Evolutionary conservation across 768 basidiomycete genomes (phyloP).

Genomic region (Naganishia friedmannii): DNA sequence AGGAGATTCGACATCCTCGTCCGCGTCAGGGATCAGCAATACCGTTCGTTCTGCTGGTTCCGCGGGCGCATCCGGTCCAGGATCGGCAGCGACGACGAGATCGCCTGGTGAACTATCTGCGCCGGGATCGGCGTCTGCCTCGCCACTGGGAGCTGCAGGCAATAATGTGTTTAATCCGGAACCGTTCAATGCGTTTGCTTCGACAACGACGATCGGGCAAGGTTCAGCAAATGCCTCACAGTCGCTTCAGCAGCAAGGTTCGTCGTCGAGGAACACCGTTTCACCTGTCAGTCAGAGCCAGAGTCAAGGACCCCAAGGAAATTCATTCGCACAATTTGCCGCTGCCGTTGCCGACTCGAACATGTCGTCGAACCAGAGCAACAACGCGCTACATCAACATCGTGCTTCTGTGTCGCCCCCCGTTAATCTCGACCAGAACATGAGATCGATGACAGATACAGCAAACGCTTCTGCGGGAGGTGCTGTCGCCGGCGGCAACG

Average conservation of each 20-base stretch:
- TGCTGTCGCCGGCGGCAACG: background rate
- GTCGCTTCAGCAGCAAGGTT: background rate
- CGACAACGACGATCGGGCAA: background rate
- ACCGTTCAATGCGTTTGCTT: conserved; percentile 31
- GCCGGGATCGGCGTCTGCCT: conserved; percentile 2
- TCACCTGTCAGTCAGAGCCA: background rate
- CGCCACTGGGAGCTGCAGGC: background rate
- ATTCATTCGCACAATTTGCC: background rate
- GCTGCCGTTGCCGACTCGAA: no score
- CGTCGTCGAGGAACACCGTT: background rate
- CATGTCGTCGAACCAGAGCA: no score
- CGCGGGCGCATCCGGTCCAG: background rate
- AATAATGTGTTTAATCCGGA: conserved; percentile 31
- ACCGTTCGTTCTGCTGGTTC: conserved; percentile 8
- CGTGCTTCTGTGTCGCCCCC: background rate
- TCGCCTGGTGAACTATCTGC: conserved; percentile 6
- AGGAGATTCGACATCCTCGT: conserved; percentile 18
- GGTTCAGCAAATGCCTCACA: background rate
- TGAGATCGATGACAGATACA: background rate
- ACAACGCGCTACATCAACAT: no score
- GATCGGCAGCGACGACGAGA: background rate
- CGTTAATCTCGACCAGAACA: background rate
- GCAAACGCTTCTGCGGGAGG: background rate
- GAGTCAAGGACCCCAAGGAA: background rate
- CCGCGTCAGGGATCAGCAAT: conserved; percentile 18